These are phyloP conservation scores for Rhodotorula glutinis DNA, from an alignment of 1,284 basidiomycete species.

Conservation along the genomic window DNA sequence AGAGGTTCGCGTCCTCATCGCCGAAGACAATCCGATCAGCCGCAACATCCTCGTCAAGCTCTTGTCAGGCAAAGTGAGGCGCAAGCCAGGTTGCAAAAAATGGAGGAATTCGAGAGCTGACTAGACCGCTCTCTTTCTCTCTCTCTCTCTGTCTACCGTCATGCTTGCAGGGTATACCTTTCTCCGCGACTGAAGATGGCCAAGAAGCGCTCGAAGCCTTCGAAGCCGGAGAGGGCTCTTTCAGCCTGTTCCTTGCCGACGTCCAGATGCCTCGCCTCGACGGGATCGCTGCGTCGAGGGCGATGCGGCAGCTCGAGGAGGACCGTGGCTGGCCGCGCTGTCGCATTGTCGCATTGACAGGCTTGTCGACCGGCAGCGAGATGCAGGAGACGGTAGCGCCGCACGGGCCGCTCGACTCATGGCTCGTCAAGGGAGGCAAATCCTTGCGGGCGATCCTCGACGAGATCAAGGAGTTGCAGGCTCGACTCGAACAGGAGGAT, in stretches of 20 bases:
- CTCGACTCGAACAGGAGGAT: too few relatives aligned
- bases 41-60: conserved; percentile 27
- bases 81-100: too few relatives aligned
- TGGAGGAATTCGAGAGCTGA: background rate
- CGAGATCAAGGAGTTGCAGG: conserved; percentile 19
- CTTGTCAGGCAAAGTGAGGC: conserved; percentile 4
- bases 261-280: conserved; percentile 33
- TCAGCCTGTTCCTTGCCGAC: conserved; percentile 10
- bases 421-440: conserved; percentile 37
- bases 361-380: conserved; percentile 29
- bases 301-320: conserved; percentile 18
- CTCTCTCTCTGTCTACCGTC: too few relatives aligned
- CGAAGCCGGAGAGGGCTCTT: background rate
- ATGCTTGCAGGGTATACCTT: conserved; percentile 18
- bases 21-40: conserved; percentile 35
- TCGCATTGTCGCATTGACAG: conserved; percentile 29
- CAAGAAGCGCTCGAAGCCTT: conserved; percentile 28
- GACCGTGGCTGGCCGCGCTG: background rate
- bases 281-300: conserved; percentile 22
- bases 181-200: conserved; percentile 24
- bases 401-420: conserved; percentile 23
- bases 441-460: conserved; percentile 23
- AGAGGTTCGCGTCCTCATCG: conserved; percentile 23
- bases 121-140: background rate
- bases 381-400: conserved; percentile 16